Base-by-base conservation (phyloP, 2,329 filamentous ascomycete genomes). In the Chaetomiaceae sp. region DNA sequence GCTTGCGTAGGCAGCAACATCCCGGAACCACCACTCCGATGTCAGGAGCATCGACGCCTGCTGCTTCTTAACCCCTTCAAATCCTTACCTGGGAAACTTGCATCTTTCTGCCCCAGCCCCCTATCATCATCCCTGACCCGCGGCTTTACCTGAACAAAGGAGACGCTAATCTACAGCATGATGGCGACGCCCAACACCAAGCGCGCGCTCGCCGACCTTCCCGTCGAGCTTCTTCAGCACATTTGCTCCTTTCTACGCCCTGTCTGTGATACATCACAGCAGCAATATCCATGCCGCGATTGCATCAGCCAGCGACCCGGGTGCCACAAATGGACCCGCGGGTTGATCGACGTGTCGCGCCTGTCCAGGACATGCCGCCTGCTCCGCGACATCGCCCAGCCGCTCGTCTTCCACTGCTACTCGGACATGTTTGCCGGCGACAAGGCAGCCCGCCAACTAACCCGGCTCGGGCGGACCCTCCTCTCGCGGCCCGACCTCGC, bases 341-440 rank as follows among this genome's bases (percentile, higher is more conserved):
- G 37, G 6, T 42, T 33, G 15, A 14, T 14, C 11, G 3, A 39
- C 17, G 11, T 51, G 9, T 55, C 47, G 14, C 36, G 42, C 5
- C 37, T n/a, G 22, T 51, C 47, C 1, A 23, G 29, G 9, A 47
- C 53, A 4, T 51, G 53, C 22, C 46, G 39, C n/a, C 15, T 20
- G 1, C 43, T 55, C 12, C 36, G 29, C 19, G 34, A 43, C 29
- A 36, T 55, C 6, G 34, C 47, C 22, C 53, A 55, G 33, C 53
- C 53, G 11, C 3, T 47, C 22, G 17, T 55, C 12, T 55, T 51
- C 43, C 47, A 31, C n/a, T 51, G 42, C 37, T 55, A 22, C 22
- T n/a, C 47, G 6, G 47, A 47, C 2, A 9, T 6, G 25, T 27
- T 6, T 9, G 4, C 20, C 3, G 27, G n/a, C 19, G 3, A 2